Evolutionary conservation across 371 early-diverging fungal species (phyloP), one percentile per base, ranked within the genome.

Genomic region (Umbelopsis sp.): DNA sequence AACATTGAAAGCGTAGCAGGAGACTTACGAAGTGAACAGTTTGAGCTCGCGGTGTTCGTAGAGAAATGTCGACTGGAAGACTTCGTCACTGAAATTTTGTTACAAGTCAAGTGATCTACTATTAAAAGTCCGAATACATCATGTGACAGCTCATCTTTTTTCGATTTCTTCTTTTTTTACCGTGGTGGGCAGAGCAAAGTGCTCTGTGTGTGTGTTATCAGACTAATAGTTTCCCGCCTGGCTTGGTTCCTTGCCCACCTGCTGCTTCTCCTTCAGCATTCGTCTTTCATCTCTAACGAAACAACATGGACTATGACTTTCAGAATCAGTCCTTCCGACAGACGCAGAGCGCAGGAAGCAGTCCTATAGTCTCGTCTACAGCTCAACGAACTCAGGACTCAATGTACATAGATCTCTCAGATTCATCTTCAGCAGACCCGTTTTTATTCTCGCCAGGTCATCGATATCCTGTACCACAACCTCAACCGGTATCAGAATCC

Each of bases 341-440:
- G 35, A 57, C 57, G 8, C 57, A 57, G 57, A 57, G 57, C 32
- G 57, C 37, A 18, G 57, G 57, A 57, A 57, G 57, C 57, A 57
- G 57, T 57, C 57, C 57, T 35, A n/a, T 57, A 35, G 29, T 29
- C 29, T 57, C 57, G 35, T 35, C 29, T 29, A 18, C 35, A 18
- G 35, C 29, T 16, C 57, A 57, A 57, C 35, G 35, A 57, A 24
- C 57, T 57, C 57, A 57, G 57, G 57, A 35, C 57, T 24, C 57
- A 29, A 57, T 57, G 57, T 57, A 35, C 57, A 57, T 57, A 57
- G 57, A 57, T 57, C 57, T 57, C 18, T 57, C 57, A 14, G 35
- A 12, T 29, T 35, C 57, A 35, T 57, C 57, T 18, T 35, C 57
- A 18, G 16, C 57, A 14, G 57, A 57, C 35, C n/a, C 29, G 14